Conservation (phyloP, 2,329 filamentous ascomycete species). For the Kalaharituber pfeilii region DNA sequence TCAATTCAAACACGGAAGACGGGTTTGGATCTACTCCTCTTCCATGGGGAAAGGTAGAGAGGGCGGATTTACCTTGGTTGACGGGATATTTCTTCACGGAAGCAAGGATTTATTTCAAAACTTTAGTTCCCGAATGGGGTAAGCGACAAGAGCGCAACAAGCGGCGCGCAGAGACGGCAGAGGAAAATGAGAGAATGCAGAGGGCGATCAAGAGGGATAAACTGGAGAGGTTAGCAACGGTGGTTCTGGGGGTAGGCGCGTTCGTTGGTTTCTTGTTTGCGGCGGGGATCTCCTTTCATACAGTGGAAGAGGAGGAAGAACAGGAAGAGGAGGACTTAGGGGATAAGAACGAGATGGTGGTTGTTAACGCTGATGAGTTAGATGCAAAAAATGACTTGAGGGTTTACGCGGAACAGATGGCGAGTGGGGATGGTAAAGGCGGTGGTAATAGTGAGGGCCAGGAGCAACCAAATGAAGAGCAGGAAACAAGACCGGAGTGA, state of each 20-base stretch:
- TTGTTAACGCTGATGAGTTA: no score
- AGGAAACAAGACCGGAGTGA: neutral
- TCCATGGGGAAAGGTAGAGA: constrained; percentile 24
- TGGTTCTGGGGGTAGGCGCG: constrained; percentile 23
- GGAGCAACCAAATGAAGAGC: constrained; percentile 1
- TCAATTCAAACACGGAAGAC: constrained; percentile 4
- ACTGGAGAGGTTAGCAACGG: constrained; percentile 15
- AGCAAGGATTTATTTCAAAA: constrained; percentile 22
- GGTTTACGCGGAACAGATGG: no score
- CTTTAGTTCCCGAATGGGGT: constrained; percentile 8
- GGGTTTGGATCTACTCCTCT: constrained; percentile 14
- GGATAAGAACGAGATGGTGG: no score
- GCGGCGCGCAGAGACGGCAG: constrained; percentile 9
- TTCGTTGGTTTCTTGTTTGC: constrained; percentile 24
- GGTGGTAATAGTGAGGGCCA: constrained; percentile 11
- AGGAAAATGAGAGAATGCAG: constrained; percentile 7
- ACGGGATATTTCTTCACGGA: constrained; percentile 20
- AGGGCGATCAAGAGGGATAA: constrained; percentile 17
- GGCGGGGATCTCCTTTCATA: constrained; percentile 21
- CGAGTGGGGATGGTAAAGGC: neutral
- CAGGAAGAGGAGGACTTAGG: constrained; percentile 8
- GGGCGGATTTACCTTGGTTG: constrained; percentile 18
- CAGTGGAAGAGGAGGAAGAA: constrained; percentile 1
- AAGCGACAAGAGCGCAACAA: constrained; percentile 19
- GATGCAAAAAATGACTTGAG: no score